Base-by-base conservation (phyloP, 176 grass and related monocot species). In the Dactylis glomerata region DNA sequence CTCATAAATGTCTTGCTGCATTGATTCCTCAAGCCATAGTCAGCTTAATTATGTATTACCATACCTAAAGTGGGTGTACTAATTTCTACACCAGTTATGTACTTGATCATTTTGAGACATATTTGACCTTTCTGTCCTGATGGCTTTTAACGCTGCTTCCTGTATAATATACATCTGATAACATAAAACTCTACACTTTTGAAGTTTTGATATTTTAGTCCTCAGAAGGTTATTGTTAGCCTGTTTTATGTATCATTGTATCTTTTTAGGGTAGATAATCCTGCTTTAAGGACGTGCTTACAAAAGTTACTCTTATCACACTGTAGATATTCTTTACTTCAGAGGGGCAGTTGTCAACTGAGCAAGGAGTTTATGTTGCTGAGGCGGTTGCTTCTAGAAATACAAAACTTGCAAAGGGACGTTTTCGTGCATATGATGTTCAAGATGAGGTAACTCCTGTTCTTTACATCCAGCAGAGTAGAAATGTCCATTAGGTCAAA, bases 281-380 rank as follows among this genome's bases (percentile, higher is more conserved):
- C 66, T 82, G 31, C 80, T 42, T 23, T 82, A 72, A 32, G 37
- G 20, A 59, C 73, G 50, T 83, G 8, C 57, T 78, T 79, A 85
- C 61, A 64, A 55, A 79, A 68, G 28, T 69, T 87, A 30, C 69
- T 77, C 38, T 87, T 54, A 56, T 37, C 54, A 34, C 38, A 58
- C 27, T 92, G 50, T 81, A 98, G 96, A 92, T 98, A 82, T 93
- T 95, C 81, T 95, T 89, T 86, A 94, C 93, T 72, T 88, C 91
- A 75, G 96, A 98, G 89, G 93, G 93, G 30, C 85, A 93, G 81
- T 65, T 98, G 50, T 95, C 91, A 68, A 87, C 76, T 12, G 96
- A 98, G 63, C 93, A 95, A 92, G 96, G 96, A 72, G 58, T 98
- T 85, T 98, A 98, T 86, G 79, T 98, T 54, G 92, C 96, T 10